A percentile compares a stretch with the other conserved stretches of the same genome.
Evolutionary conservation across 225 moss, liverwort and hornwort species (phyloP).

Genomic region (Polytrichum commune): DNA sequence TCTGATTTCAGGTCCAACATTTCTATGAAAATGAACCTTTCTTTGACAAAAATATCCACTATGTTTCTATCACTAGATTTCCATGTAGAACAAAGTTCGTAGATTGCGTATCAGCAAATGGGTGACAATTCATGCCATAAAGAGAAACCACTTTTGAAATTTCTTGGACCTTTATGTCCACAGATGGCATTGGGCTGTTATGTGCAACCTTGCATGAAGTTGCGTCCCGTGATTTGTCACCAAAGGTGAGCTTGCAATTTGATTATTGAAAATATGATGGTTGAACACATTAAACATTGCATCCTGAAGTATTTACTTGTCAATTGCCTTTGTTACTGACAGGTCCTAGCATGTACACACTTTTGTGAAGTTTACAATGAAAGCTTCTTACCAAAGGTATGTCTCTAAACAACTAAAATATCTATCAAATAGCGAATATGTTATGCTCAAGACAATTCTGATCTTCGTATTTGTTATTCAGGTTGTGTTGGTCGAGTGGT

Average conservation of each 20-base stretch:
- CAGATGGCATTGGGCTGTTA: slow-evolving; percentile 94
- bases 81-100: too few relatives aligned
- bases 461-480: too few relatives aligned
- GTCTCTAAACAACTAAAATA: neutral
- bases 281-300: neutral
- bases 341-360: slow-evolving; percentile 88
- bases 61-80: too few relatives aligned
- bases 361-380: slow-evolving; percentile 81
- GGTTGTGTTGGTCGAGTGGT: too few relatives aligned
- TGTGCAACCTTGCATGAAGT: slow-evolving; percentile 78
- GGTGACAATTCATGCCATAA: neutral
- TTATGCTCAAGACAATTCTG: too few relatives aligned
- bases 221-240: slow-evolving; percentile 36
- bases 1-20: slow-evolving; percentile 58
- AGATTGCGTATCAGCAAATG: too few relatives aligned
- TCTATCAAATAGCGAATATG: neutral
- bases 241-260: slow-evolving; percentile 53
- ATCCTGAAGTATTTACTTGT: neutral
- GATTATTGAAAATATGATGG: neutral
- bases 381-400: slow-evolving; percentile 60
- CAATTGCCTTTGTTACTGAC: slow-evolving; percentile 16
- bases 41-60: too few relatives aligned
- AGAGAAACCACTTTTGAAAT: neutral
- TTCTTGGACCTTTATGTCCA: slow-evolving; percentile 10
- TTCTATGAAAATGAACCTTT: too few relatives aligned